Evolutionary conservation across 202 grass and related monocot genomes (phyloP).

Genomic region (Cymbopogon flexuosus): DNA sequence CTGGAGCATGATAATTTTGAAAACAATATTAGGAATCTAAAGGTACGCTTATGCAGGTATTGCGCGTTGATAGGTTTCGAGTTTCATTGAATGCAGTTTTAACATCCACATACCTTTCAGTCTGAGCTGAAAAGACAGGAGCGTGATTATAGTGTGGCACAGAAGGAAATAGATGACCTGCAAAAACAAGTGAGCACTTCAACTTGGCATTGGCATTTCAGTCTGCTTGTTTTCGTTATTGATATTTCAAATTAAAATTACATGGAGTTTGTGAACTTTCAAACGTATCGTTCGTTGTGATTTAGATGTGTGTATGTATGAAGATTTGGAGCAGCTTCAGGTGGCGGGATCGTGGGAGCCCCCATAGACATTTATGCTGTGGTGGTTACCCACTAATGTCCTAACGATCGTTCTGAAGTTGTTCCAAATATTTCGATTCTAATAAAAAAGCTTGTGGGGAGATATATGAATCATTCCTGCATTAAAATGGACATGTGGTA

Average conservation of each 20-base stretch:
- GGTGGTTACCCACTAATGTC: not conserved
- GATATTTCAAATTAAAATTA: not conserved
- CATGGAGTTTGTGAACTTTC: not conserved
- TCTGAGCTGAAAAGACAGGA: slow-evolving; percentile 70
- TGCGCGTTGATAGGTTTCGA: not conserved
- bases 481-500: not conserved
- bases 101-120: slow-evolving; percentile 49
- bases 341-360: not conserved
- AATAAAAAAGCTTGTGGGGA: not conserved
- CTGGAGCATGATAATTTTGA: slow-evolving; percentile 92
- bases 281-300: not conserved
- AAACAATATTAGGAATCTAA: slow-evolving; percentile 74
- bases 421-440: slow-evolving; percentile 18
- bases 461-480: not conserved
- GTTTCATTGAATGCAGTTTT: slow-evolving; percentile 27
- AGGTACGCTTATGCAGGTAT: slow-evolving; percentile 49
- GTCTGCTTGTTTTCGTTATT: not conserved
- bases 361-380: not conserved
- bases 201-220: slow-evolving; percentile 4
- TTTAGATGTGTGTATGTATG: not conserved
- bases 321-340: not conserved
- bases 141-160: slow-evolving; percentile 62
- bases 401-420: not conserved
- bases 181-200: slow-evolving; percentile 79
- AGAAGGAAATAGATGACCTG: slow-evolving; percentile 80